These are phyloP conservation scores for Chlamydomonas reinhardtii DNA, from an alignment of 163 green algal species.

Conservation along the genomic window DNA sequence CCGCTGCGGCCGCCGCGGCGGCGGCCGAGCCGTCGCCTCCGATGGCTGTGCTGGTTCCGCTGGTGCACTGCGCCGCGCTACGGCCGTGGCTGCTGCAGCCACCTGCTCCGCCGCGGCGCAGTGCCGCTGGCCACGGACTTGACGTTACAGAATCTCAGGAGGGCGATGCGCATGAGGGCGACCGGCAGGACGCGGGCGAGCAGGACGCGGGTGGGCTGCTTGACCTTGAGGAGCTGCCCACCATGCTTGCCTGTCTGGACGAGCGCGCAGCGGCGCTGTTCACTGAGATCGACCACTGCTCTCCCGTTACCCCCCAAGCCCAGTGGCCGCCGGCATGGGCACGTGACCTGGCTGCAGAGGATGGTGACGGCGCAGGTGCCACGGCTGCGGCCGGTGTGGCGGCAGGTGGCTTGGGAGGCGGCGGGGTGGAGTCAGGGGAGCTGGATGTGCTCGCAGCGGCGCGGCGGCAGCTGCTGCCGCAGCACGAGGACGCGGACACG, in stretches of 20 bases:
- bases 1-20: background rate
- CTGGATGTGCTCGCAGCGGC: too few relatives aligned
- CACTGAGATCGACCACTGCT: background rate
- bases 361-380: background rate
- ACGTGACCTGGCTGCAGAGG: too few relatives aligned
- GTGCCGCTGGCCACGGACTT: background rate
- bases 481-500: too few relatives aligned
- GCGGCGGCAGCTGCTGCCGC: too few relatives aligned
- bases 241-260: constrained; percentile 16
- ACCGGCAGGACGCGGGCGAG: background rate
- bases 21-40: background rate
- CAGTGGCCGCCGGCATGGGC: too few relatives aligned
- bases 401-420: too few relatives aligned
- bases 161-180: background rate
- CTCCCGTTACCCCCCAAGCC: too few relatives aligned
- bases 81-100: constrained; percentile 4
- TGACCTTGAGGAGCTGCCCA: constrained; percentile 10
- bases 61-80: constrained; percentile 5
- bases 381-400: too few relatives aligned
- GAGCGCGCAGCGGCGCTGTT: constrained; percentile 2
- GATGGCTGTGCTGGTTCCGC: constrained; percentile 28
- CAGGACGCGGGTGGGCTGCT: background rate
- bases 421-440: too few relatives aligned
- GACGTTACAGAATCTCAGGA: background rate
- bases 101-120: too few relatives aligned